Evolutionary conservation across 2,329 filamentous ascomycete genomes (phyloP).

Genomic region (Fonsecaea monophora): DNA sequence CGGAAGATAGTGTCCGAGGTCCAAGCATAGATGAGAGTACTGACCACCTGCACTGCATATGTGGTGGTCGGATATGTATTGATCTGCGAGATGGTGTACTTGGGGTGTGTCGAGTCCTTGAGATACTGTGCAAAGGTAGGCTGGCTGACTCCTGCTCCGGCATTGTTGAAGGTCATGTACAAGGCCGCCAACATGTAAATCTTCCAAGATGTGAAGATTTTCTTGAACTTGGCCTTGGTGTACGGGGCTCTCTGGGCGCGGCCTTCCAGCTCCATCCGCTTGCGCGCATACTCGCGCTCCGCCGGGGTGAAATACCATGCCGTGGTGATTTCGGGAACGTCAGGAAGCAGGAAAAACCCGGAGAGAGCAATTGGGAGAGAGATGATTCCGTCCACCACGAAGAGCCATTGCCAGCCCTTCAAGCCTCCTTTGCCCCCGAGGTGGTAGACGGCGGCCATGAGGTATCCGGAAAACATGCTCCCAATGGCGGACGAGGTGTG

Average conservation of each 20-base stretch:
- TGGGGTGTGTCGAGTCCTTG: conserved; percentile 51
- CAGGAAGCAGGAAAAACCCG: conserved; percentile 53
- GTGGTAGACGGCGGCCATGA: conserved; percentile 62
- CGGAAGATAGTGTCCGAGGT: conserved; percentile 66
- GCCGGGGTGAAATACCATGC: conserved; percentile 55
- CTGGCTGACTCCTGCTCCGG: conserved; percentile 53
- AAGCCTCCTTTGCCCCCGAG: conserved; percentile 59
- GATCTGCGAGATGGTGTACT: conserved; percentile 55
- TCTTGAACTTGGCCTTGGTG: conserved; percentile 61
- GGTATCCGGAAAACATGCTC: conserved; percentile 57
- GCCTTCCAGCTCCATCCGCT: conserved; percentile 60
- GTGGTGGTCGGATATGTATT: conserved; percentile 67
- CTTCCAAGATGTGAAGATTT: conserved; percentile 70
- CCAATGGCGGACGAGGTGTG: conserved; percentile 56
- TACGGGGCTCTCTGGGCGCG: conserved; percentile 54
- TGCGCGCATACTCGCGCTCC: conserved; percentile 56
- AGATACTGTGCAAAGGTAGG: conserved; percentile 63
- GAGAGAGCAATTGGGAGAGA: conserved; percentile 54
- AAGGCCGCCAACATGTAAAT: conserved; percentile 65
- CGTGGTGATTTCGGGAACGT: conserved; percentile 52
- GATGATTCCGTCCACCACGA: conserved; percentile 50
- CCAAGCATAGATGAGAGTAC: conserved; percentile 70
- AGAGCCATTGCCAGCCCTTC: conserved; percentile 52
- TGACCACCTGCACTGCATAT: conserved; percentile 62
- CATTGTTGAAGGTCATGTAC: conserved; percentile 72